Conservation (phyloP, 495 filamentous ascomycete species). For the Tricharina praecox region DNA sequence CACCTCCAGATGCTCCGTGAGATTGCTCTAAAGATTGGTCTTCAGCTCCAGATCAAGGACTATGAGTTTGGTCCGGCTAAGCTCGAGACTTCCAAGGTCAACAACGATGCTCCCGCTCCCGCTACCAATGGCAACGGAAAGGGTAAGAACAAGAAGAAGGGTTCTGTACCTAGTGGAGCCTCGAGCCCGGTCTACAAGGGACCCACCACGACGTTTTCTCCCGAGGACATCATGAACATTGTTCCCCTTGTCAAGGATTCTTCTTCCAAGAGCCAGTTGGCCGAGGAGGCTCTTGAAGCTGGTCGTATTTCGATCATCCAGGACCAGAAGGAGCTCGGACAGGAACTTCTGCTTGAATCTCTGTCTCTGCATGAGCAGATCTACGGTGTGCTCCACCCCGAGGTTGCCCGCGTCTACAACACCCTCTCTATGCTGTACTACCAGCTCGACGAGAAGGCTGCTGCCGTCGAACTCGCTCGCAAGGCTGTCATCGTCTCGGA, state of each 20-base stretch:
- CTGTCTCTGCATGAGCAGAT: slow-evolving; percentile 96
- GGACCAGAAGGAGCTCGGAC: slow-evolving; percentile 85
- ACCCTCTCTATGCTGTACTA: slow-evolving; percentile 89
- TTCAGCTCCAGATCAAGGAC: slow-evolving; percentile 71
- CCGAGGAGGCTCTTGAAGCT: slow-evolving; percentile 89
- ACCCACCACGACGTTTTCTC: slow-evolving; percentile 48
- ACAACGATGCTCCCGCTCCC: slow-evolving; percentile 17
- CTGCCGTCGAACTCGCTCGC: slow-evolving; percentile 82
- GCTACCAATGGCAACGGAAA: slow-evolving; percentile 29
- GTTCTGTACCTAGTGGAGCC: slow-evolving; percentile 38
- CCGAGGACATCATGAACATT: slow-evolving; percentile 79
- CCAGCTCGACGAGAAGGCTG: slow-evolving; percentile 85
- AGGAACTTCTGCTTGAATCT: slow-evolving; percentile 87
- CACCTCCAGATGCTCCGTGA: slow-evolving; percentile 79
- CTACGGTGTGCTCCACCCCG: slow-evolving; percentile 92
- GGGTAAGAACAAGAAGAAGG: slow-evolving; percentile 51
- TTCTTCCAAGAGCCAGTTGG: slow-evolving; percentile 54
- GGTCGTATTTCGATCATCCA: slow-evolving; percentile 88
- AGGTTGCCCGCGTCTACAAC: slow-evolving; percentile 90
- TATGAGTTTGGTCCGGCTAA: slow-evolving; percentile 47
- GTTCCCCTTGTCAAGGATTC: slow-evolving; percentile 91
- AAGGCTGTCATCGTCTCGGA: slow-evolving; percentile 95
- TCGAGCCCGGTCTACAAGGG: slow-evolving; percentile 28
- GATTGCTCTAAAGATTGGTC: slow-evolving; percentile 70
- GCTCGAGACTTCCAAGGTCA: slow-evolving; percentile 23